Evolutionary conservation across 345 rosid species (phyloP).

Genomic region (Cardamine chenopodiifolia): DNA sequence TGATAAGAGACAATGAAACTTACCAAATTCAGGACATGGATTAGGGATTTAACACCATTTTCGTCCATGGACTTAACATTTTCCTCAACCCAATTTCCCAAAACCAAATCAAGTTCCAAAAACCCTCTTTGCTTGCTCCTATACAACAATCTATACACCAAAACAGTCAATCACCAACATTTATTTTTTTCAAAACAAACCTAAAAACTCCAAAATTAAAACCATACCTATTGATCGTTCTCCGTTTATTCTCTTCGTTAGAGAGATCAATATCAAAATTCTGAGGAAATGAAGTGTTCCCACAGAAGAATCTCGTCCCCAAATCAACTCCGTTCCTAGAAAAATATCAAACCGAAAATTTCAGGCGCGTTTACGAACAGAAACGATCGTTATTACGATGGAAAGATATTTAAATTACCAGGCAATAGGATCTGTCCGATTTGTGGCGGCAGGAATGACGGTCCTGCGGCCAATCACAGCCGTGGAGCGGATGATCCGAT

Average conservation of each 20-base stretch:
- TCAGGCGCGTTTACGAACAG: neutral
- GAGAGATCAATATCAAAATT: slow-evolving; percentile 59
- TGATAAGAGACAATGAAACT: slow-evolving; percentile 4
- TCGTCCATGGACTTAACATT: slow-evolving; percentile 75
- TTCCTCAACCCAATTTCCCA: slow-evolving; percentile 93
- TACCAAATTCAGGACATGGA: slow-evolving; percentile 87
- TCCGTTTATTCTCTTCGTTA: slow-evolving; percentile 71
- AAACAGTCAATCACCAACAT: neutral
- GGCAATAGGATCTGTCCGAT: neutral
- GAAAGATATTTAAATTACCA: slow-evolving; percentile 29
- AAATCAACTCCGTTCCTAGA: slow-evolving; percentile 52
- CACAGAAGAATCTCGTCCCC: slow-evolving; percentile 52
- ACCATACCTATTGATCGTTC: slow-evolving; percentile 67
- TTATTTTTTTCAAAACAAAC: neutral
- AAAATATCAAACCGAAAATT: neutral
- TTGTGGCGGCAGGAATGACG: neutral
- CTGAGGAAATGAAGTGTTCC: slow-evolving; percentile 30
- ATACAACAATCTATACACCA: slow-evolving; percentile 63
- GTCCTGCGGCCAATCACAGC: slow-evolving; percentile 30
- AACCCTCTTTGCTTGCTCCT: slow-evolving; percentile 96
- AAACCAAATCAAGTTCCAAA: slow-evolving; percentile 86
- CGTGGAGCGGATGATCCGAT: slow-evolving; percentile 51
- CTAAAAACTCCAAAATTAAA: neutral
- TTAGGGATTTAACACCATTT: slow-evolving; percentile 66
- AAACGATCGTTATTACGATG: neutral